Percentiles rank a stretch among this genome's conserved stretches.
Conservation (phyloP, 495 filamentous ascomycete species). For the Rostrohypoxylon terebratum region DNA sequence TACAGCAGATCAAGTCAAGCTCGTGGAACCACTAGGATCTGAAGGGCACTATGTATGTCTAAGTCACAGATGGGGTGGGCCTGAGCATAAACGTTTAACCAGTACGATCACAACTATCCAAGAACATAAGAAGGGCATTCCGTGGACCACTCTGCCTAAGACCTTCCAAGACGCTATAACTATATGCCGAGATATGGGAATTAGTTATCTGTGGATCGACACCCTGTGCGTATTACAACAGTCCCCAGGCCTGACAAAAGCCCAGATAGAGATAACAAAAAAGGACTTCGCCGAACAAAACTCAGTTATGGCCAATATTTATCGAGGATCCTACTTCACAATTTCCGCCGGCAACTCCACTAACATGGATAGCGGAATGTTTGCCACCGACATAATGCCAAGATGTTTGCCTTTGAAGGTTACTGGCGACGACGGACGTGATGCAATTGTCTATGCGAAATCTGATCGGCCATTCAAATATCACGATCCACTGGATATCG, state of each 20-base stretch:
- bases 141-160: too few relatives aligned
- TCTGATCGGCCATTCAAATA: not conserved
- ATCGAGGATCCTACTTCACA: too few relatives aligned
- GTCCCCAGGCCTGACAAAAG: too few relatives aligned
- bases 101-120: not conserved
- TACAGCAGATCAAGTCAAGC: not conserved
- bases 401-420: slow-evolving; percentile 7
- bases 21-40: not conserved
- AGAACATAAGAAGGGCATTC: too few relatives aligned
- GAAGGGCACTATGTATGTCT: slow-evolving; percentile 4
- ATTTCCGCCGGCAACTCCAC: not conserved
- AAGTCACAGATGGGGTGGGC: slow-evolving; percentile 14
- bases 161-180: too few relatives aligned
- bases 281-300: too few relatives aligned
- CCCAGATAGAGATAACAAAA: too few relatives aligned
- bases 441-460: not conserved
- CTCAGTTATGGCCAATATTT: too few relatives aligned
- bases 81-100: not conserved
- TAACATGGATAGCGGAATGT: slow-evolving; percentile 19
- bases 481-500: slow-evolving; percentile 4
- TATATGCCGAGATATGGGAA: too few relatives aligned
- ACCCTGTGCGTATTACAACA: too few relatives aligned
- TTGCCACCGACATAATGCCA: not conserved
- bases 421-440: slow-evolving; percentile 14
- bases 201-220: too few relatives aligned